Percentiles rank a stretch among this genome's conserved stretches.
These are phyloP conservation scores for Citrullus colocynthis DNA, from an alignment of 306 rosid genomes.

Conservation along the genomic window DNA sequence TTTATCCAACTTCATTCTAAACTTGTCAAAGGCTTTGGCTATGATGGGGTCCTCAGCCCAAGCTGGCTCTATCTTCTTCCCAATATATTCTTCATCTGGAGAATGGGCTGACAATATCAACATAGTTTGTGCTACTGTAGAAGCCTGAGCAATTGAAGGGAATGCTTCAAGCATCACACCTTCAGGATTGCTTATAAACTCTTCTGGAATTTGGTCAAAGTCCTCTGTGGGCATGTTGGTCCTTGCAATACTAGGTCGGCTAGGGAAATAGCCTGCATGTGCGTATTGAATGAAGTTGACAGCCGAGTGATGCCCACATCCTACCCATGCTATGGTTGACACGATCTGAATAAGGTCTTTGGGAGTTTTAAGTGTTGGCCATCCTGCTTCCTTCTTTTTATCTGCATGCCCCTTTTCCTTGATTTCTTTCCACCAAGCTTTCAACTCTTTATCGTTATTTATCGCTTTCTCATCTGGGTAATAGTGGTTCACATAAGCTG, in stretches of 20 bases:
- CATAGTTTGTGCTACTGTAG: constrained; percentile 38
- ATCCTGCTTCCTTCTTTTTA: constrained; percentile 52
- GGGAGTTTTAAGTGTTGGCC: constrained; percentile 40
- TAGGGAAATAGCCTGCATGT: constrained; percentile 57
- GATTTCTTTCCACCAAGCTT: constrained; percentile 75
- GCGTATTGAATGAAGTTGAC: constrained; percentile 63
- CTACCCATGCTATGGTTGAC: constrained; percentile 42
- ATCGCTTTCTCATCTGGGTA: constrained; percentile 26
- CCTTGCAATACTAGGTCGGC: constrained; percentile 53
- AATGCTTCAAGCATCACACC: constrained; percentile 19
- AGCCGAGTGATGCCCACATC: constrained; percentile 62
- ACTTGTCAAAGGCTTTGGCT: constrained; percentile 34
- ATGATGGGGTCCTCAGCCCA: constrained; percentile 49
- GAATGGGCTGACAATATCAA: constrained; percentile 57
- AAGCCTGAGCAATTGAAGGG: constrained; percentile 59
- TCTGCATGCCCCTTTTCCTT: constrained; percentile 44
- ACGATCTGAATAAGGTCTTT: constrained; percentile 40
- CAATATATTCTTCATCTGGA: constrained; percentile 70
- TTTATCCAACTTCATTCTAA: constrained; percentile 25
- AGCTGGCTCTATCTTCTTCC: constrained; percentile 40
- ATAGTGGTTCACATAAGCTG: constrained; percentile 49
- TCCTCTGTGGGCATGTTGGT: constrained; percentile 52
- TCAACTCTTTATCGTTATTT: constrained; percentile 37
- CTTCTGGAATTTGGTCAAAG: constrained; percentile 32
- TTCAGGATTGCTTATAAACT: constrained; percentile 39